Conservation (phyloP, 2,329 filamentous ascomycete genomes). For the Pestalotiopsis sp. region DNA sequence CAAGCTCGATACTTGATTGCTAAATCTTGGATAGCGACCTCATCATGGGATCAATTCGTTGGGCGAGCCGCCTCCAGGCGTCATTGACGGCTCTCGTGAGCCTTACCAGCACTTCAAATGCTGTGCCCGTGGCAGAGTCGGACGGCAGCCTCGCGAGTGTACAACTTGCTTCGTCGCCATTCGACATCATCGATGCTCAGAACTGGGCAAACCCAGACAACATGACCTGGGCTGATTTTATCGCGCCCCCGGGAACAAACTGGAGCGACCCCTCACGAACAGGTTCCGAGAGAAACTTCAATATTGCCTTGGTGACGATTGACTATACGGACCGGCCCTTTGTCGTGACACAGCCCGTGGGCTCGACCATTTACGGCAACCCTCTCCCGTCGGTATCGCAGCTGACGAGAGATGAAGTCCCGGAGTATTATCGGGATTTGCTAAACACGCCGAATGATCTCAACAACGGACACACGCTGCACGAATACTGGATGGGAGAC, state of each 20-base stretch:
- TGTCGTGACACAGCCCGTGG: conserved; percentile 46
- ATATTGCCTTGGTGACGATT: conserved; percentile 55
- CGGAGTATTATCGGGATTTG: conserved; percentile 52
- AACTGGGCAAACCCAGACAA: conserved; percentile 56
- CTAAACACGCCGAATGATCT: conserved; percentile 52
- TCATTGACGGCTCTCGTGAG: neutral
- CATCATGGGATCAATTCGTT: conserved; percentile 1
- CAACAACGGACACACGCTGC: conserved; percentile 54
- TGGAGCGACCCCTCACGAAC: conserved; percentile 48
- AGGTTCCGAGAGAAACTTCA: conserved; percentile 54
- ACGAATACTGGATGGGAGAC: conserved; percentile 63
- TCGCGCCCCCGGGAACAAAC: conserved; percentile 46
- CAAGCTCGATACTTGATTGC: neutral
- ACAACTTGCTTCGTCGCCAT: conserved; percentile 37
- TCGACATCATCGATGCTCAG: conserved; percentile 52
- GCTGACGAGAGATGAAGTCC: conserved; percentile 47
- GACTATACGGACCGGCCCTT: conserved; percentile 55
- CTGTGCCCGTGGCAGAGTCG: neutral
- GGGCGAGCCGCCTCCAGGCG: neutral
- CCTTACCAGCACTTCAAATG: neutral
- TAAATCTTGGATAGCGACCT: neutral
- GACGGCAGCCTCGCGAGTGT: neutral
- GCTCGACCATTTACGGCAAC: conserved; percentile 53
- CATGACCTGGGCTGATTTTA: conserved; percentile 56
- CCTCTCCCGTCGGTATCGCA: conserved; percentile 46